Percentiles rank a stretch among this genome's conserved stretches.
These are phyloP conservation scores for Penicillium vulpinum DNA, from an alignment of 2,329 filamentous ascomycete species.

Conservation along the genomic window DNA sequence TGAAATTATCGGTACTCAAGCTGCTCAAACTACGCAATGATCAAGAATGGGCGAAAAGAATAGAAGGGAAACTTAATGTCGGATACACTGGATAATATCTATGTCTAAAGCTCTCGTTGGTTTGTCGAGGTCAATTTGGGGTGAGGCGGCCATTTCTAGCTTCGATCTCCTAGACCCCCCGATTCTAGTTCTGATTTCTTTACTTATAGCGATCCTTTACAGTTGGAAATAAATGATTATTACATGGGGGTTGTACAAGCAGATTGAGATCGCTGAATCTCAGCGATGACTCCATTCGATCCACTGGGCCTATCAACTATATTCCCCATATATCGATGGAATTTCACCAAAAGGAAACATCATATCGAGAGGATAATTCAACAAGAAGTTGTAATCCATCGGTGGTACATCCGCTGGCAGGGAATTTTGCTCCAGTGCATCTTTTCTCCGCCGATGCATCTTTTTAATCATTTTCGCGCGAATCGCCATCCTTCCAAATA, in stretches of 20 bases:
- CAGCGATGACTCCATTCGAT: not conserved
- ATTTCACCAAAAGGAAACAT: constrained; percentile 15
- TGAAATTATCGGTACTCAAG: too few species aligned
- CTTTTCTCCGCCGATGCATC: constrained; percentile 13
- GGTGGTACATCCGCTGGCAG: not conserved
- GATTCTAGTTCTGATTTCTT: too few species aligned
- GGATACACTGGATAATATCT: too few species aligned
- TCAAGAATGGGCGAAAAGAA: too few species aligned
- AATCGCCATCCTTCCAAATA: constrained; percentile 9
- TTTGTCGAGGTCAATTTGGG: too few species aligned
- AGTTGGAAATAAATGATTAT: not conserved
- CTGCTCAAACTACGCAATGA: too few species aligned
- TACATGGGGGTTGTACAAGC: not conserved
- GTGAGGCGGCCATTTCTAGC: too few species aligned
- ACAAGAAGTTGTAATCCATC: constrained; percentile 11
- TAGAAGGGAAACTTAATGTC: too few species aligned
- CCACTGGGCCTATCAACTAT: not conserved
- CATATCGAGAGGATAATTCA: constrained; percentile 12
- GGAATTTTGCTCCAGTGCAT: constrained; percentile 8
- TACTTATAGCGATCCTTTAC: not conserved
- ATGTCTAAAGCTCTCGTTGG: too few species aligned
- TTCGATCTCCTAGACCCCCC: too few species aligned
- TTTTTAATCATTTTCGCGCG: constrained; percentile 14
- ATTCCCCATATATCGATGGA: not conserved
- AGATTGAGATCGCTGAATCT: not conserved